Conservation (phyloP, 2,329 filamentous ascomycete genomes). For the Dactylellina sp. region DNA sequence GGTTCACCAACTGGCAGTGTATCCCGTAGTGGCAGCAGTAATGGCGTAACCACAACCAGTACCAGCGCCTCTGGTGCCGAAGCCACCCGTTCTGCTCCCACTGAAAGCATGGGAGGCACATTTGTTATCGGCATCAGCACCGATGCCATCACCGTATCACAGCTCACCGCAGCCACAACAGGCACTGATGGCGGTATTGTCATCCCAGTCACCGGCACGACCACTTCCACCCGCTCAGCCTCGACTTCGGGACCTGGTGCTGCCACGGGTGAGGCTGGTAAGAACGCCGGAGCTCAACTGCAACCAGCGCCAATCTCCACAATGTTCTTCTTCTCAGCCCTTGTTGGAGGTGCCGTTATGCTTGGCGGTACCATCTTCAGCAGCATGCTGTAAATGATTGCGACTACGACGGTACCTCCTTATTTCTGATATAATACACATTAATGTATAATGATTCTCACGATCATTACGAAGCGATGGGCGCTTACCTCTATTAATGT, state of each 20-base stretch:
- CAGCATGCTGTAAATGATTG: slow-evolving; percentile 33
- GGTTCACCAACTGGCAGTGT: slow-evolving; percentile 5
- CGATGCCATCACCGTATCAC: background rate
- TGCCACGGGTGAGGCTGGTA: slow-evolving; percentile 12
- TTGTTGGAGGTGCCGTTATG: slow-evolving; percentile 43
- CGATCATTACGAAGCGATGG: background rate
- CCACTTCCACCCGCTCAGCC: slow-evolving; percentile 5
- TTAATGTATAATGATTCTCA: slow-evolving; percentile 51
- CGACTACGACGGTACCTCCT: background rate
- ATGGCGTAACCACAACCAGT: slow-evolving; percentile 8
- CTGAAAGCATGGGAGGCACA: slow-evolving; percentile 5
- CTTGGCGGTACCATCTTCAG: slow-evolving; percentile 40
- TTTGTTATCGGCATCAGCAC: background rate
- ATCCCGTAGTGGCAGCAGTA: background rate
- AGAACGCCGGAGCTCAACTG: slow-evolving; percentile 26
- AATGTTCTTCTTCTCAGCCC: slow-evolving; percentile 32
- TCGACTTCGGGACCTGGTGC: slow-evolving; percentile 11
- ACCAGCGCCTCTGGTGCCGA: background rate
- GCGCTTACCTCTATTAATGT: background rate
- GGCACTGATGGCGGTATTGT: slow-evolving; percentile 8
- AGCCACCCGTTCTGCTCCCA: background rate
- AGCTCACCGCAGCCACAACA: background rate
- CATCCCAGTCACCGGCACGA: slow-evolving; percentile 14
- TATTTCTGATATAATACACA: background rate
- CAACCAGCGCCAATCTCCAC: slow-evolving; percentile 38